These are phyloP conservation scores for Aspergillus sparsus DNA, from an alignment of 495 filamentous ascomycete genomes.

Conservation along the genomic window DNA sequence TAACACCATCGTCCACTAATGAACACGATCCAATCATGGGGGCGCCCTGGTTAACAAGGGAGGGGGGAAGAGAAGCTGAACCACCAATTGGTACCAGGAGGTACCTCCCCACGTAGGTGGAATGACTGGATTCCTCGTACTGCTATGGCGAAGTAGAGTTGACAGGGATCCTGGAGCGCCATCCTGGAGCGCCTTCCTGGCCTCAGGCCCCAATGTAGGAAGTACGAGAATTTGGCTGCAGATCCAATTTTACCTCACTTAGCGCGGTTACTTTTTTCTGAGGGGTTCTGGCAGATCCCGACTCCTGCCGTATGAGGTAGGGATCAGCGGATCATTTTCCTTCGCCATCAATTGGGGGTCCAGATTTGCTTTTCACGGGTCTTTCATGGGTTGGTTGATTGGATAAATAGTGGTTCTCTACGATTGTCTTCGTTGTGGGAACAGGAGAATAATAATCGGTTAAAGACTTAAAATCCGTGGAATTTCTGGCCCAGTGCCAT, in stretches of 20 bases:
- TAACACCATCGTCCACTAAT: neutral
- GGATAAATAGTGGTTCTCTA: too few species aligned
- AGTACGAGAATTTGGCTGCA: neutral
- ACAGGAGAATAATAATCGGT: too few species aligned
- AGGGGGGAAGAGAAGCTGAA: neutral
- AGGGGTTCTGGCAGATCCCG: neutral
- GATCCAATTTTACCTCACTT: slow-evolving; percentile 2
- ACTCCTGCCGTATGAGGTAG: neutral
- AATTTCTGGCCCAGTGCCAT: too few species aligned
- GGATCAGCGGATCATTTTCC: neutral
- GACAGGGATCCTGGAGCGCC: neutral
- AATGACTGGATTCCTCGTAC: too few species aligned
- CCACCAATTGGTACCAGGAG: neutral
- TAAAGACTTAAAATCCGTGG: too few species aligned
- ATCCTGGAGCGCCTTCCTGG: neutral
- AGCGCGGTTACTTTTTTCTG: neutral
- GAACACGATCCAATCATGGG: slow-evolving; percentile 4
- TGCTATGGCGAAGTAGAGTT: too few species aligned
- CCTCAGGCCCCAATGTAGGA: neutral
- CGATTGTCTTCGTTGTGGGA: too few species aligned
- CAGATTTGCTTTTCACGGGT: too few species aligned
- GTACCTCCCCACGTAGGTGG: too few species aligned
- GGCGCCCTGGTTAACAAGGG: neutral
- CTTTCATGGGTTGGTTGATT: too few species aligned
- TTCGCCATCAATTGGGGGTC: too few species aligned